Base-by-base conservation (phyloP, 495 filamentous ascomycete species). In the Talaromyces trachyspermus region DNA sequence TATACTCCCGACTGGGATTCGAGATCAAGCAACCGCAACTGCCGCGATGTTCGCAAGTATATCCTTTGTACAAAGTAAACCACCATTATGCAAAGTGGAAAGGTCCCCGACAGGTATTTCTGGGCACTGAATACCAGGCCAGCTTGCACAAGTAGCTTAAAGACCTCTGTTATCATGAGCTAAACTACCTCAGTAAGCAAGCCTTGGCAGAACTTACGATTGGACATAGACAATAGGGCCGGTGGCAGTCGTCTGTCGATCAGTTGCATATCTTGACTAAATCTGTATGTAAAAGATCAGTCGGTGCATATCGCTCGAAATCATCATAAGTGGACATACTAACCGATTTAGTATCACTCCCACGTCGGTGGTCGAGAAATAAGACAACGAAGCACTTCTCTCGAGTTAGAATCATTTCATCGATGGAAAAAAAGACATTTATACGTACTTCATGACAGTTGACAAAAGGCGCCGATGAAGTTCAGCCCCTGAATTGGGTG, bases 181-280 rank as follows among this genome's bases (percentile, higher is more conserved):
- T 4, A 36, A 2, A 9, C 15, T 37, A 2, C 14, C 8, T 37
- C 14, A 37, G 10, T 37, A 7, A 37, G 1, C 2, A 17, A 15
- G 1, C 14, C 19, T 15, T 3, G n/a, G 19, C 2, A 24, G 6
- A 12, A 57, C 63, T 44, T 24, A 63, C 63, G 60, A 43, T 38
- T 49, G 7, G 30, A 24, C 14, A 59, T 20, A 29, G 50, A 48
- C 5, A 38, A 40, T 3, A 65, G 18, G 1, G 53, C 52, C 1
- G 54, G 35, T 46, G 64, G 64, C 14, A 69, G 47, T 37, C 60
- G 52, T 27, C 56, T 62, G 33, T 74, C 70, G 18, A 74, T 59
- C 19, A 74, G 56, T 9, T 43, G 49, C 5, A 74, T 59, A 48
- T 75, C 70, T 40, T 74, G 71, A 24, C 62, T 61, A 49, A 75